phyloP scores from a whole-genome alignment of 2,329 filamentous ascomycete species.

The Pseudocercospora fuligena region DNA sequence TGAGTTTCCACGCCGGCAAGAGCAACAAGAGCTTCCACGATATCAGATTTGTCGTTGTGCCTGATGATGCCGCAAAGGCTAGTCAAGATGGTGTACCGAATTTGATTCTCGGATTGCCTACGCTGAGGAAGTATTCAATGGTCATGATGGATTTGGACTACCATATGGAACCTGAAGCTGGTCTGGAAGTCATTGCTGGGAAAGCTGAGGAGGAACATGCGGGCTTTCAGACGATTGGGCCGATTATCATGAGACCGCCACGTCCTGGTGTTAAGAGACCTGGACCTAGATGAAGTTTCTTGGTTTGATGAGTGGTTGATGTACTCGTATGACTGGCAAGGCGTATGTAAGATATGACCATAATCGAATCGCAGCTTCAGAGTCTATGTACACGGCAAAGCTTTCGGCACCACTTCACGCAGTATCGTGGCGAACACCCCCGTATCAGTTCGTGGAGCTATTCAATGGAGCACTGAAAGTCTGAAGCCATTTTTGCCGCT shows the following conservation, averaged over 20 bases:
- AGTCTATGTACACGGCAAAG: background rate
- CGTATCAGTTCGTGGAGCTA: background rate
- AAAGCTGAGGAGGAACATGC: conserved; percentile 19
- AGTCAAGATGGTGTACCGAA: conserved; percentile 25
- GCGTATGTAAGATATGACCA: background rate
- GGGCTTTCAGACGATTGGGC: background rate
- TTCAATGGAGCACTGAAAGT: background rate
- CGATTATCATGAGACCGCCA: background rate
- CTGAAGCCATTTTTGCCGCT: background rate
- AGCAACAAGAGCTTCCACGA: conserved; percentile 19
- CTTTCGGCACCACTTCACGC: background rate
- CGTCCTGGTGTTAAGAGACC: background rate
- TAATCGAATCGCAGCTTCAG: background rate
- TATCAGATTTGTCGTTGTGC: conserved; percentile 24
- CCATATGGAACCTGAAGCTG: conserved; percentile 16
- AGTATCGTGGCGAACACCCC: background rate
- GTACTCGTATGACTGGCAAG: background rate
- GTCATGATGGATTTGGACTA: conserved; percentile 27
- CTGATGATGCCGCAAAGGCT: conserved; percentile 17
- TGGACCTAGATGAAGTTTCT: background rate
- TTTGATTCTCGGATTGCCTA: conserved; percentile 21
- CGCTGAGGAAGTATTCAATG: conserved; percentile 23
- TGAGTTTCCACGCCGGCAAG: conserved; percentile 23
- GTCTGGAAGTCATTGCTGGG: conserved; percentile 19
- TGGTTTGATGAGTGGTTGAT: background rate